phyloP scores from a whole-genome alignment of 139 green algal genomes.

The Klebsormidium nitens region DNA sequence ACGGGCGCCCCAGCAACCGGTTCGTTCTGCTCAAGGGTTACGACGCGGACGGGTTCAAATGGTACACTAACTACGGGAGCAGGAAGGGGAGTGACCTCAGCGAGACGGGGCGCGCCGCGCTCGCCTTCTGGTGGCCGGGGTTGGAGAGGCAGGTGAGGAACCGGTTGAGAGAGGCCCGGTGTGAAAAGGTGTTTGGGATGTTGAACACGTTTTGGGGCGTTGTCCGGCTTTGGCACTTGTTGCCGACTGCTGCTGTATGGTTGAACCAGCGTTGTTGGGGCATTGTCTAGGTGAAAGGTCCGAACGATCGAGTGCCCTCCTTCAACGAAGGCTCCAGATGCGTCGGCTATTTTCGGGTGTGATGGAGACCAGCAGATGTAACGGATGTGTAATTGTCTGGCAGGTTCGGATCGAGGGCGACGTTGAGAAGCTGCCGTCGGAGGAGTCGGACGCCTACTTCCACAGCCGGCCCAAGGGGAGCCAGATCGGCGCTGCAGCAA shows the following conservation, averaged over 20 bases:
- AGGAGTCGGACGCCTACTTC: constrained; percentile 78
- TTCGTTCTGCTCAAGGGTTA: constrained; percentile 84
- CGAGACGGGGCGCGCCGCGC: constrained; percentile 45
- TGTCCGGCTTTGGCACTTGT: no score
- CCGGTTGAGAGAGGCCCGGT: no score
- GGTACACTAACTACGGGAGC: constrained; percentile 81
- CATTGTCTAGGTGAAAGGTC: no score
- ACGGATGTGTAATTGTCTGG: no score
- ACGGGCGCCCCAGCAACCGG: constrained; percentile 49
- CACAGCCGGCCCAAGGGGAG: constrained; percentile 63
- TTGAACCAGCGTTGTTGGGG: no score
- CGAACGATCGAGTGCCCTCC: no score
- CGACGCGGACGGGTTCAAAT: constrained; percentile 64
- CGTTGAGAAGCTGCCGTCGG: constrained; percentile 57
- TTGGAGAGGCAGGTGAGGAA: constrained; percentile 67
- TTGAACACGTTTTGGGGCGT: no score
- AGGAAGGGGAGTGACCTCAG: constrained; percentile 60
- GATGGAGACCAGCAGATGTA: no score
- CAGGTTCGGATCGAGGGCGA: constrained; percentile 75
- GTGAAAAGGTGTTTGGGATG: no score
- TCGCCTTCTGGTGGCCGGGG: constrained; percentile 78
- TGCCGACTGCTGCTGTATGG: no score
- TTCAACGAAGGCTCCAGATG: no score
- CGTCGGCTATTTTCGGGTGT: no score
- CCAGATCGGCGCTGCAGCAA: constrained; percentile 72